A percentile compares a stretch with the other conserved stretches of the same genome.
Conservation (phyloP, 2,329 filamentous ascomycete species). For the Aspergillus pseudotamarii region DNA sequence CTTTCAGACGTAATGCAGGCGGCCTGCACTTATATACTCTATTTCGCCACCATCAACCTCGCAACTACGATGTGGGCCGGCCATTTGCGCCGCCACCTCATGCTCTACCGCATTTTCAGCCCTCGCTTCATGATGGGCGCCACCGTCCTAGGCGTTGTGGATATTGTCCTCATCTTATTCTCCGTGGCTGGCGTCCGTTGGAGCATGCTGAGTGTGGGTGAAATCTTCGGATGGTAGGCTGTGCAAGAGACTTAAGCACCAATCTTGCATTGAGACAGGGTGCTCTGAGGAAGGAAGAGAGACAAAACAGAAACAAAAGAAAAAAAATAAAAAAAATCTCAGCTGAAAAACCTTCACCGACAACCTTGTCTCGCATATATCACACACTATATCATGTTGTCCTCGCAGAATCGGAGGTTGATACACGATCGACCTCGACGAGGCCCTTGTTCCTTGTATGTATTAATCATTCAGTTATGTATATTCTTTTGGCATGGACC, state of each 20-base stretch:
- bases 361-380: background rate
- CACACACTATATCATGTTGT: background rate
- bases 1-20: constrained; percentile 72
- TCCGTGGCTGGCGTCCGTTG: constrained; percentile 73
- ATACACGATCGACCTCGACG: background rate
- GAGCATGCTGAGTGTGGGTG: constrained; percentile 76
- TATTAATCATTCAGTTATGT: constrained; percentile 3
- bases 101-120: constrained; percentile 93
- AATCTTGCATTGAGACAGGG: background rate
- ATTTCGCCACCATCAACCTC: constrained; percentile 79
- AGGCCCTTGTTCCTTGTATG: constrained; percentile 1
- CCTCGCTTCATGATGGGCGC: constrained; percentile 87
- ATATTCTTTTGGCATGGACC: background rate
- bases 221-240: constrained; percentile 80
- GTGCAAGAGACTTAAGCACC: background rate
- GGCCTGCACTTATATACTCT: constrained; percentile 74
- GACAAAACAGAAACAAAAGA: background rate
- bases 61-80: constrained; percentile 91
- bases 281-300: background rate
- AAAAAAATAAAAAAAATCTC: background rate
- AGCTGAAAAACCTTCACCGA: background rate
- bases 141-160: constrained; percentile 71
- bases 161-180: constrained; percentile 71
- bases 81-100: constrained; percentile 84
- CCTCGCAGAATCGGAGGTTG: background rate